These are phyloP conservation scores for Sordariomycetes sp. DNA, from an alignment of 2,329 filamentous ascomycete genomes.

Conservation along the genomic window DNA sequence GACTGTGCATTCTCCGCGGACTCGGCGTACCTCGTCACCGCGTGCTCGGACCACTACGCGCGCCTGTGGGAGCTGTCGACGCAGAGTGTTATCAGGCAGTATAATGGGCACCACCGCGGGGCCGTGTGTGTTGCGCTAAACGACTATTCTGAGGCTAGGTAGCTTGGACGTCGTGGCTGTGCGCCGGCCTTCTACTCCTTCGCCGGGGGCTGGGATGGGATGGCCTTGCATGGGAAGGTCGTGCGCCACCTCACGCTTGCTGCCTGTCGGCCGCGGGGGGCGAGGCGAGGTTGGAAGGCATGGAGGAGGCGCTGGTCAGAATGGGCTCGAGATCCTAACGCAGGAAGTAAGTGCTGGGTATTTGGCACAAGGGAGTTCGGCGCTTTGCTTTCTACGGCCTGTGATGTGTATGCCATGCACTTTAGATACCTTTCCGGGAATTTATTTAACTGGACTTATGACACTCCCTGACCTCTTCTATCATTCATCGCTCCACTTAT, in stretches of 20 bases:
- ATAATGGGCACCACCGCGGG: constrained; percentile 86
- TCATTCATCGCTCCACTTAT: background rate
- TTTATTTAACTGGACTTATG: background rate
- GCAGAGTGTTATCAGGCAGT: constrained; percentile 85
- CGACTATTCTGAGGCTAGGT: constrained; percentile 53
- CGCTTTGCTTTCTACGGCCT: background rate
- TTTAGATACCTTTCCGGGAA: background rate
- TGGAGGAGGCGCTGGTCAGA: too few species aligned
- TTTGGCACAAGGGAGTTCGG: background rate
- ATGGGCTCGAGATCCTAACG: too few species aligned
- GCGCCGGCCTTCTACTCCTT: background rate
- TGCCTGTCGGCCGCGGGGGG: too few species aligned
- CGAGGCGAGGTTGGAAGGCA: too few species aligned
- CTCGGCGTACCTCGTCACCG: constrained; percentile 83
- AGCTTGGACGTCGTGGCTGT: background rate
- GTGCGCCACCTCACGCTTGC: too few species aligned
- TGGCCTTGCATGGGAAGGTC: background rate
- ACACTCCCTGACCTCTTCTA: background rate
- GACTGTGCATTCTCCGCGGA: constrained; percentile 93
- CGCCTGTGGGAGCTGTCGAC: constrained; percentile 79
- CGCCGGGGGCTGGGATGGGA: too few species aligned
- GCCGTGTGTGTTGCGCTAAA: constrained; percentile 89
- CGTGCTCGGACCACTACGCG: constrained; percentile 88
- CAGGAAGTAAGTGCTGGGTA: too few species aligned
- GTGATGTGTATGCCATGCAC: background rate